These are phyloP conservation scores for Talaromyces adpressus DNA, from an alignment of 495 filamentous ascomycete species.

Conservation along the genomic window DNA sequence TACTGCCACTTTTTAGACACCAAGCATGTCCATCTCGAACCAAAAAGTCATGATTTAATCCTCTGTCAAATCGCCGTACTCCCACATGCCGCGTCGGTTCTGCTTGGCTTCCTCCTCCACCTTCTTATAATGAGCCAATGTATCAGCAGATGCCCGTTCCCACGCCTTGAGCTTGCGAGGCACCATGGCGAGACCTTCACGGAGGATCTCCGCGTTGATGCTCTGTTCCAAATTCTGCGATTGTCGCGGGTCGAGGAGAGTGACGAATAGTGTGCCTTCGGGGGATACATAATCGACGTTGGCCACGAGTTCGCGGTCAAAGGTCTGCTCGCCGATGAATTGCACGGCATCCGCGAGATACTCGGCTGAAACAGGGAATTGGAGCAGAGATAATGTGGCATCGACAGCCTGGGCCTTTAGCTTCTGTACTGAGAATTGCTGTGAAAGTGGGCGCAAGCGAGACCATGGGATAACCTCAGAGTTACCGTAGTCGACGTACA, in stretches of 20 bases:
- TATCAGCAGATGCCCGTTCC: slow-evolving; percentile 68
- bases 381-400: slow-evolving; percentile 78
- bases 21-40: not conserved
- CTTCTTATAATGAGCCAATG: slow-evolving; percentile 56
- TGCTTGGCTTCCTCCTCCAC: slow-evolving; percentile 70
- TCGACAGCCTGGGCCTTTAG: slow-evolving; percentile 84
- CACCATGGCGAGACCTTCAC: slow-evolving; percentile 82
- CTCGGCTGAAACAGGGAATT: slow-evolving; percentile 70
- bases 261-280: slow-evolving; percentile 75
- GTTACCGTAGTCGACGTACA: slow-evolving; percentile 97
- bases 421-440: slow-evolving; percentile 72
- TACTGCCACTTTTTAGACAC: not conserved
- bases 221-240: slow-evolving; percentile 62
- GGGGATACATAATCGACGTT: slow-evolving; percentile 78
- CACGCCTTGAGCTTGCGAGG: slow-evolving; percentile 81
- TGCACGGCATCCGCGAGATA: slow-evolving; percentile 73
- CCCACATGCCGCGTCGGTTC: slow-evolving; percentile 82
- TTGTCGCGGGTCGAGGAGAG: slow-evolving; percentile 65
- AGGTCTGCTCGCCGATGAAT: slow-evolving; percentile 61
- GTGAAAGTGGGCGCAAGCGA: slow-evolving; percentile 66
- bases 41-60: slow-evolving; percentile 43
- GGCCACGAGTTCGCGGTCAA: slow-evolving; percentile 68
- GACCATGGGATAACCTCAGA: slow-evolving; percentile 80
- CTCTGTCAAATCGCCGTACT: slow-evolving; percentile 93
- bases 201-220: slow-evolving; percentile 77